Conservation (phyloP, 768 basidiomycete species). For the Leccinellum luteum region DNA sequence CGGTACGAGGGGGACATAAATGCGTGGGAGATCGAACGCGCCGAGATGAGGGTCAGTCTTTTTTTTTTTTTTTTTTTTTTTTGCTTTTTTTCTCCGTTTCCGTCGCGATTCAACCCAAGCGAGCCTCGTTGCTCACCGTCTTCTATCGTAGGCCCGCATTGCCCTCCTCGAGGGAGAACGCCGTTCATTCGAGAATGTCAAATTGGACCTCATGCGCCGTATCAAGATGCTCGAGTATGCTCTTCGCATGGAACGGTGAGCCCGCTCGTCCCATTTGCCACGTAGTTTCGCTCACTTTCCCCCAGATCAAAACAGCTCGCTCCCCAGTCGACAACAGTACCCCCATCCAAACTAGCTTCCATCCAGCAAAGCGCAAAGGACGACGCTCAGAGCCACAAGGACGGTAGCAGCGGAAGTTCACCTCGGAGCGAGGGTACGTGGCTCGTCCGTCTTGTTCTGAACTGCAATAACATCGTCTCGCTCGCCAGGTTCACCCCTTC, state of each 20-base stretch:
- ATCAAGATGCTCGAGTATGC: slow-evolving; percentile 99
- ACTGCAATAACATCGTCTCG: slow-evolving; percentile 5
- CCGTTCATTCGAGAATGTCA: slow-evolving; percentile 94
- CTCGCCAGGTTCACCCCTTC: slow-evolving; percentile 65
- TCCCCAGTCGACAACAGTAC: slow-evolving; percentile 50
- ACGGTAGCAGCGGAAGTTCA: slow-evolving; percentile 78
- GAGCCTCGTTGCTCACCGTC: slow-evolving; percentile 13
- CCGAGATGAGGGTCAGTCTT: slow-evolving; percentile 91
- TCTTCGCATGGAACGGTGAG: slow-evolving; percentile 90
- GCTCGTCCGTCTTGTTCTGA: slow-evolving; percentile 1
- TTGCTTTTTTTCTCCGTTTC: not conserved
- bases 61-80: not conserved
- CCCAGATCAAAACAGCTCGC: slow-evolving; percentile 79
- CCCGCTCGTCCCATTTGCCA: slow-evolving; percentile 14
- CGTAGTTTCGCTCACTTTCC: slow-evolving; percentile 10
- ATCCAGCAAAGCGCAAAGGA: slow-evolving; percentile 69
- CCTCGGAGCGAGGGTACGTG: slow-evolving; percentile 77
- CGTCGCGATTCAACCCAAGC: not conserved
- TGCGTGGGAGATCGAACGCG: slow-evolving; percentile 99
- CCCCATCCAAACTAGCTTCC: slow-evolving; percentile 63
- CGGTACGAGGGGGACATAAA: slow-evolving; percentile 97
- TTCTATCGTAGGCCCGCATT: slow-evolving; percentile 73
- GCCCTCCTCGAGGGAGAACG: slow-evolving; percentile 96
- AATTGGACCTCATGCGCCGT: slow-evolving; percentile 91
- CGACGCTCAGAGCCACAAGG: slow-evolving; percentile 69